Conservation (phyloP, 2,329 filamentous ascomycete genomes). For the Botryotinia calthae region DNA sequence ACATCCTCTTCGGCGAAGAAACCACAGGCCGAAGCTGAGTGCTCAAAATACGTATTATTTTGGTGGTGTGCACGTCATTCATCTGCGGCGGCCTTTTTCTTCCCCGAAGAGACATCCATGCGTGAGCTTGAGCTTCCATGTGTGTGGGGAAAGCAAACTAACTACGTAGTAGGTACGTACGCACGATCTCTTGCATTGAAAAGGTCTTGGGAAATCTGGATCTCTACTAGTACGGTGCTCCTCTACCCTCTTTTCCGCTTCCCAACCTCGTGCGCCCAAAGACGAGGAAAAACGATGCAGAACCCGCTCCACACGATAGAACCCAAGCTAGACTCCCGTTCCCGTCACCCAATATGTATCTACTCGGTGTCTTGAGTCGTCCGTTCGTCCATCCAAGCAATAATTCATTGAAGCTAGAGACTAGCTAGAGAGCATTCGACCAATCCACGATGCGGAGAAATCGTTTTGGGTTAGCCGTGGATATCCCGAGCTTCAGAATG, state of each 20-base stretch:
- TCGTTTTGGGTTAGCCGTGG: not conserved
- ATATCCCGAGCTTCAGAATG: not conserved
- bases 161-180: not conserved
- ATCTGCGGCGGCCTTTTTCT: too few species aligned
- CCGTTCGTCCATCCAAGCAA: not conserved
- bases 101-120: too few species aligned
- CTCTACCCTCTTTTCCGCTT: not conserved
- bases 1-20: too few species aligned
- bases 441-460: not conserved
- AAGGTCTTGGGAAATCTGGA: not conserved
- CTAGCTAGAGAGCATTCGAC: not conserved
- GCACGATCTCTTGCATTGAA: not conserved
- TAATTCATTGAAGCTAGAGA: not conserved
- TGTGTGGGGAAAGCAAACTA: constrained; percentile 1
- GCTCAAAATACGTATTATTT: too few species aligned
- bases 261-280: not conserved
- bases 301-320: not conserved
- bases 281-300: not conserved
- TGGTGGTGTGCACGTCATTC: too few species aligned
- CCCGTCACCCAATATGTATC: not conserved
- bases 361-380: not conserved
- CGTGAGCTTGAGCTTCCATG: too few species aligned
- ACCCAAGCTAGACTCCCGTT: not conserved
- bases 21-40: too few species aligned
- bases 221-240: not conserved